A percentile compares a stretch with the other conserved stretches of the same genome.
Evolutionary conservation across 192 early-diverging fungal species (phyloP).

Genomic region (Coemansia interrupta): DNA sequence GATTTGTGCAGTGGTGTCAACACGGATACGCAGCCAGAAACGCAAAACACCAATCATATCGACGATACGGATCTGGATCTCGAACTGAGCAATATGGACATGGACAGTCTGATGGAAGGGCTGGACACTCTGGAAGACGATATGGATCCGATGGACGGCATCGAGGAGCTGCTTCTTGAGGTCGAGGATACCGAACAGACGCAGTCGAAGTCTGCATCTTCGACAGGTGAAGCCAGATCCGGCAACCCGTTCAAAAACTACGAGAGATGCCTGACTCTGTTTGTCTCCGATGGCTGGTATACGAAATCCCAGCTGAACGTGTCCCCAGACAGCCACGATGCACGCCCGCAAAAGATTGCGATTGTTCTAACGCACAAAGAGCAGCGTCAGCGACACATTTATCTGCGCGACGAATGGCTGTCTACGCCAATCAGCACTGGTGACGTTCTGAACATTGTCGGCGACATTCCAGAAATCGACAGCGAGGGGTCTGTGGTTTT

Average conservation of each 20-base stretch:
- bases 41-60: not conserved
- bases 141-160: constrained; percentile 7
- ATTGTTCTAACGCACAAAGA: constrained; percentile 45
- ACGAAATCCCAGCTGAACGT: constrained; percentile 14
- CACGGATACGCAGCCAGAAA: not conserved
- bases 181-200: not conserved
- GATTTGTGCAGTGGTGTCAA: too few species aligned
- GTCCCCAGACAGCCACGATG: constrained; percentile 2
- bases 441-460: constrained; percentile 59
- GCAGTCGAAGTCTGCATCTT: not conserved
- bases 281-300: constrained; percentile 32
- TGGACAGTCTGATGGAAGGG: constrained; percentile 29
- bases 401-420: constrained; percentile 71
- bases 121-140: constrained; percentile 15
- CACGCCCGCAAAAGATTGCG: constrained; percentile 30
- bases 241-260: constrained; percentile 10
- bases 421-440: constrained; percentile 57
- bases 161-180: constrained; percentile 22
- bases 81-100: constrained; percentile 28
- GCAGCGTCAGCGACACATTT: constrained; percentile 29
- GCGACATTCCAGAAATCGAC: constrained; percentile 11
- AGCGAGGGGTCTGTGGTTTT: constrained; percentile 45
- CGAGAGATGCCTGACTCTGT: constrained; percentile 41
- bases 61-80: constrained; percentile 15
- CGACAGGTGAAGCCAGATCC: not conserved